These are phyloP conservation scores for Leccinellum albellum DNA, from an alignment of 768 basidiomycete species.

Conservation along the genomic window DNA sequence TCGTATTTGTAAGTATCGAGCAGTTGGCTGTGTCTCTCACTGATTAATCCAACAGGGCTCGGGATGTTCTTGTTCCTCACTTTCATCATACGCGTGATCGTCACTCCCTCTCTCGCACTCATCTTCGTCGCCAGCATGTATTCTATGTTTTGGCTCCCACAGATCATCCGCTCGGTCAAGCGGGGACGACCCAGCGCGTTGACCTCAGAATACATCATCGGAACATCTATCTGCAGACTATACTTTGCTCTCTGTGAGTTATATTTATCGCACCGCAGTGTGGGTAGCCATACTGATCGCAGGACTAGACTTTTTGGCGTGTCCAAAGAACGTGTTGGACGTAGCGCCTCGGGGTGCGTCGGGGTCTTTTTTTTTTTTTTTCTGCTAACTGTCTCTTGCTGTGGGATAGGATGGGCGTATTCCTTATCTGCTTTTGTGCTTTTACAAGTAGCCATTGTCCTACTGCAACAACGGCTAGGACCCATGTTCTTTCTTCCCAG, in stretches of 20 bases:
- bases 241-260: slow-evolving; percentile 66
- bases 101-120: slow-evolving; percentile 63
- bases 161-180: slow-evolving; percentile 73
- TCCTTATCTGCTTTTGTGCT: slow-evolving; percentile 55
- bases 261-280: background rate
- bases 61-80: slow-evolving; percentile 65
- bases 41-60: slow-evolving; percentile 48
- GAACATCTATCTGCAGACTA: slow-evolving; percentile 69
- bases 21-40: background rate
- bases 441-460: slow-evolving; percentile 56
- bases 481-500: slow-evolving; percentile 81
- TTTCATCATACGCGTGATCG: slow-evolving; percentile 68
- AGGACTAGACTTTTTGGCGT: slow-evolving; percentile 71
- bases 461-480: slow-evolving; percentile 73
- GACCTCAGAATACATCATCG: slow-evolving; percentile 66
- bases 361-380: background rate
- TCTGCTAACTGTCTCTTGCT: background rate
- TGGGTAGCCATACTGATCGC: background rate
- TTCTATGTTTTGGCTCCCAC: slow-evolving; percentile 80
- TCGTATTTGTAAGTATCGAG: slow-evolving; percentile 53
- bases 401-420: slow-evolving; percentile 60
- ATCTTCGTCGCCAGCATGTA: slow-evolving; percentile 67
- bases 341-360: slow-evolving; percentile 66
- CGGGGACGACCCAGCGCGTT: slow-evolving; percentile 71
- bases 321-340: slow-evolving; percentile 84